phyloP scores from a whole-genome alignment of 805 yeast genomes.

The Kurtzmaniella fragi region DNA sequence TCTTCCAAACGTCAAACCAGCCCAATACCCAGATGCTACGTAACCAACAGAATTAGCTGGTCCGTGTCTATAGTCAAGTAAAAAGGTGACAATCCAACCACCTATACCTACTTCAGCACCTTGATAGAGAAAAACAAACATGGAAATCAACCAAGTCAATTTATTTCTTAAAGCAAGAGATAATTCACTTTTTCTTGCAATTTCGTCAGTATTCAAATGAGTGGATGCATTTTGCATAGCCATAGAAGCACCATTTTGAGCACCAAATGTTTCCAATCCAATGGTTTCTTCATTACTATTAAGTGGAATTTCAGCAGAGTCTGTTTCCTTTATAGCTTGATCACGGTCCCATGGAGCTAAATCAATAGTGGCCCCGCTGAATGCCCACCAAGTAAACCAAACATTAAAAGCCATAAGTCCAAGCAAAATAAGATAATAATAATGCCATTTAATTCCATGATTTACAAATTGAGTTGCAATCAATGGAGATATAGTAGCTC shows the following conservation, averaged over 20 bases:
- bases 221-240: too few relatives aligned
- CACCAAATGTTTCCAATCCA: neutral
- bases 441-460: constrained; percentile 49
- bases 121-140: constrained; percentile 55
- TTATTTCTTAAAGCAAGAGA: constrained; percentile 34
- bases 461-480: constrained; percentile 52
- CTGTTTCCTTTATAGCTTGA: constrained; percentile 1
- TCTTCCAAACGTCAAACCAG: constrained; percentile 64
- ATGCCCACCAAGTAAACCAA: constrained; percentile 29
- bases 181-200: constrained; percentile 17
- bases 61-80: constrained; percentile 51
- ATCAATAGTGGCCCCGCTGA: constrained; percentile 45
- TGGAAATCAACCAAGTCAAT: constrained; percentile 45
- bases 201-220: neutral
- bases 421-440: constrained; percentile 45
- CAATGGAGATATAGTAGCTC: constrained; percentile 68
- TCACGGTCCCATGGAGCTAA: constrained; percentile 29
- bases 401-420: constrained; percentile 31
- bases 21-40: constrained; percentile 68
- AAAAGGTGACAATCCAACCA: constrained; percentile 65
- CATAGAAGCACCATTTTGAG: neutral
- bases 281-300: neutral
- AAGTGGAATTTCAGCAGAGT: constrained; percentile 1
- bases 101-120: constrained; percentile 69
- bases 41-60: constrained; percentile 47